Percentiles rank a stretch among this genome's conserved stretches.
phyloP scores from a whole-genome alignment of 2,329 filamentous ascomycete species.

The Nannizziopsis barbatae region DNA sequence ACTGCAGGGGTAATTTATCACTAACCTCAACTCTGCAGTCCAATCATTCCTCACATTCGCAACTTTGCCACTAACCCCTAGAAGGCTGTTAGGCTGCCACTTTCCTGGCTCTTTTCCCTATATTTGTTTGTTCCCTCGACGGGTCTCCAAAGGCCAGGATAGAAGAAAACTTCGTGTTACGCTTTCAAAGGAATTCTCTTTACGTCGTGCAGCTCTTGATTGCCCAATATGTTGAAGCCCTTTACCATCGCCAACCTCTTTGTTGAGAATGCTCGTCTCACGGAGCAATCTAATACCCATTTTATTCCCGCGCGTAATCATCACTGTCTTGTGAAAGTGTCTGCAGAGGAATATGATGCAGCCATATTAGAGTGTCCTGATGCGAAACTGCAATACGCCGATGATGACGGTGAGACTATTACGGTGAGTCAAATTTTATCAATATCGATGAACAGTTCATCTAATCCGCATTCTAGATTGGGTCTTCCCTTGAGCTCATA shows the following conservation, averaged over 20 bases:
- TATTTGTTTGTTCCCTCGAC: background rate
- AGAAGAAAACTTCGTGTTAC: background rate
- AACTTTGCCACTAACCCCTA: background rate
- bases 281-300: too few relatives aligned
- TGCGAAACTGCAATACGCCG: slow-evolving; percentile 35
- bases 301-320: slow-evolving; percentile 8
- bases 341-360: slow-evolving; percentile 34
- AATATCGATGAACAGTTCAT: background rate
- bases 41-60: background rate
- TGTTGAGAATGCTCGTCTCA: background rate
- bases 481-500: slow-evolving; percentile 37
- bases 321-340: slow-evolving; percentile 31
- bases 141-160: background rate
- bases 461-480: slow-evolving; percentile 27
- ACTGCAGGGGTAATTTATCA: too few relatives aligned
- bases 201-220: background rate
- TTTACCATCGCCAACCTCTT: slow-evolving; percentile 32
- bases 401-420: slow-evolving; percentile 38
- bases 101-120: slow-evolving; percentile 1
- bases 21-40: too few relatives aligned
- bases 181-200: background rate
- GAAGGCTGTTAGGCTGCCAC: slow-evolving; percentile 5
- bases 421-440: slow-evolving; percentile 27
- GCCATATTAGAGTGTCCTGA: slow-evolving; percentile 32
- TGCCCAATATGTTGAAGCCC: slow-evolving; percentile 28